These are phyloP conservation scores for Ophiostoma triangulosporum DNA, from an alignment of 2,329 filamentous ascomycete genomes.

Conservation along the genomic window DNA sequence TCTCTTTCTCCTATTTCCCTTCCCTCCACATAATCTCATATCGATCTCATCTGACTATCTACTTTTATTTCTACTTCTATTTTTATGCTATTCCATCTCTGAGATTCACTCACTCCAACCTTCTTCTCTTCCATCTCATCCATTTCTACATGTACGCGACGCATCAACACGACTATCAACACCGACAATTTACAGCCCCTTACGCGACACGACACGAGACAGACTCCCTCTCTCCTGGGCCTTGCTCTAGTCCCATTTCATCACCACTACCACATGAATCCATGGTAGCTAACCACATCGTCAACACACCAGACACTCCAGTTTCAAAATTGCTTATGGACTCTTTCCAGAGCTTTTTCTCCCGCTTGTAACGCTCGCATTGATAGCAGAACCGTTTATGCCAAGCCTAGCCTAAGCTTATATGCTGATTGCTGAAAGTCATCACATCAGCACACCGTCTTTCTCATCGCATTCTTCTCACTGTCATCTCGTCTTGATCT, in stretches of 20 bases:
- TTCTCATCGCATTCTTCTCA: background rate
- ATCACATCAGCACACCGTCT: no score
- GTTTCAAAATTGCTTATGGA: background rate
- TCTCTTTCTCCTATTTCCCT: background rate
- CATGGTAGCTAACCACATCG: no score
- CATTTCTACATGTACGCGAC: no score
- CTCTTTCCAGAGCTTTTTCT: no score
- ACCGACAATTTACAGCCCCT: constrained; percentile 1
- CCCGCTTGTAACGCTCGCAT: no score
- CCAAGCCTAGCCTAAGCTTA: no score
- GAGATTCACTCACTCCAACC: no score
- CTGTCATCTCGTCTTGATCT: no score
- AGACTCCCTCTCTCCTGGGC: background rate
- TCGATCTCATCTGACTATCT: background rate
- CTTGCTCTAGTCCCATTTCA: background rate
- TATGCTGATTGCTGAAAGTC: no score
- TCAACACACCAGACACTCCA: background rate
- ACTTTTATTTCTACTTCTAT: background rate
- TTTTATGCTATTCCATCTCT: background rate
- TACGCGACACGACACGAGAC: constrained; percentile 9
- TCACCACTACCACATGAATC: no score
- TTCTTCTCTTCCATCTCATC: background rate
- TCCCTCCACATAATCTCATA: background rate
- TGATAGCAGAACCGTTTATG: no score
- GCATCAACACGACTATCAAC: no score